phyloP scores from a whole-genome alignment of 225 moss, liverwort and hornwort genomes.

The Asterella californica region DNA sequence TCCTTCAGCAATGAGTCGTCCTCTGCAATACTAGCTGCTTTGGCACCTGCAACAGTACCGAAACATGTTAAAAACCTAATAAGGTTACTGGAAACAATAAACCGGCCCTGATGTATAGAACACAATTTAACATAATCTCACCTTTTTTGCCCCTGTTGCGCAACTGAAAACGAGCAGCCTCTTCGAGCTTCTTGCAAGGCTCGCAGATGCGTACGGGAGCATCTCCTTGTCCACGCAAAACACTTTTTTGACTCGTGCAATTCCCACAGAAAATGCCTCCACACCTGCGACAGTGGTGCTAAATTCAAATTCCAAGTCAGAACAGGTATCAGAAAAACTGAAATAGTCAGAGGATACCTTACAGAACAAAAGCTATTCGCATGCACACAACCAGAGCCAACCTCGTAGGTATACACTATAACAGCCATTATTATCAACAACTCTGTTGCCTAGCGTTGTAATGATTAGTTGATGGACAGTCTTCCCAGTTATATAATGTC shows the following conservation, averaged over 20 bases:
- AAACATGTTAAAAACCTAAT: slow-evolving; percentile 2
- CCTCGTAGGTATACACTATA: not conserved
- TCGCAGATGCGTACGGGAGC: slow-evolving; percentile 74
- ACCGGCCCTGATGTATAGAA: not conserved
- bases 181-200: slow-evolving; percentile 82
- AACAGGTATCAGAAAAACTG: slow-evolving; percentile 7
- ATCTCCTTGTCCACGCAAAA: slow-evolving; percentile 90
- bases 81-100: not conserved
- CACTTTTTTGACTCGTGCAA: slow-evolving; percentile 60
- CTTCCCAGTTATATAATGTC: not conserved
- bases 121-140: slow-evolving; percentile 11
- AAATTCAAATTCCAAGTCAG: slow-evolving; percentile 58
- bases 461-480: not conserved
- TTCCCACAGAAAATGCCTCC: slow-evolving; percentile 92
- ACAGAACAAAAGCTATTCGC: not conserved
- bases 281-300: slow-evolving; percentile 99
- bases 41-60: slow-evolving; percentile 45
- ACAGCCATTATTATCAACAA: not conserved
- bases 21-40: slow-evolving; percentile 51
- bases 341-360: no score
- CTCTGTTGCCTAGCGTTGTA: not conserved
- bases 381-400: not conserved
- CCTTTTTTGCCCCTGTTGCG: slow-evolving; percentile 84
- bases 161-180: slow-evolving; percentile 70
- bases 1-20: slow-evolving; percentile 61